phyloP scores from a whole-genome alignment of 768 basidiomycete genomes.

The Tylopilus sp. region DNA sequence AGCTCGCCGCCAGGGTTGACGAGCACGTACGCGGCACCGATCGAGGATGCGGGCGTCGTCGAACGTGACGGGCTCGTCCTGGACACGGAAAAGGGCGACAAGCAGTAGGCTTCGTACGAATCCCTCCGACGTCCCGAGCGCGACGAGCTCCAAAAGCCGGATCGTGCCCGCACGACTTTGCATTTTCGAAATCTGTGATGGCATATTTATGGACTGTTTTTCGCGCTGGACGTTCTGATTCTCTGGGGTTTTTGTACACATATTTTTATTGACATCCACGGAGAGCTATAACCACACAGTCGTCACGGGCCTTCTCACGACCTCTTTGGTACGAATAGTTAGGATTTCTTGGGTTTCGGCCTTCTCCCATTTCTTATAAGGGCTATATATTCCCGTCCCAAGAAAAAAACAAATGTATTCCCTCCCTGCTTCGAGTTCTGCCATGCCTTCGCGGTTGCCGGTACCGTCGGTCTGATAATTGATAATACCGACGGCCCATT shows the following conservation, averaged over 20 bases:
- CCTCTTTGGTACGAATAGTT: constrained; percentile 17
- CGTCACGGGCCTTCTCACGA: constrained; percentile 6
- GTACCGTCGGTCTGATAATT: constrained; percentile 22
- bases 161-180: too few relatives aligned
- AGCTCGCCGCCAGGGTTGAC: constrained; percentile 1
- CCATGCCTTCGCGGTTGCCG: constrained; percentile 7
- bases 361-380: constrained; percentile 20
- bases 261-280: not conserved
- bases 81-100: not conserved
- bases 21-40: not conserved
- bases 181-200: too few relatives aligned
- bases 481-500: constrained; percentile 24
- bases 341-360: constrained; percentile 16
- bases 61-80: not conserved
- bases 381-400: constrained; percentile 21
- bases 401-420: constrained; percentile 22
- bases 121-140: too few relatives aligned
- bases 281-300: constrained; percentile 19
- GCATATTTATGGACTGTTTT: too few relatives aligned
- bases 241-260: not conserved
- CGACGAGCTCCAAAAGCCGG: too few relatives aligned
- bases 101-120: too few relatives aligned
- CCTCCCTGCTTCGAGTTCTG: constrained; percentile 10
- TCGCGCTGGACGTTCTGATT: too few relatives aligned
- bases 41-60: not conserved